Percentiles rank a stretch among this genome's conserved stretches.
These are phyloP conservation scores for Mucor saturninus DNA, from an alignment of 371 early-diverging fungal genomes.

Conservation along the genomic window DNA sequence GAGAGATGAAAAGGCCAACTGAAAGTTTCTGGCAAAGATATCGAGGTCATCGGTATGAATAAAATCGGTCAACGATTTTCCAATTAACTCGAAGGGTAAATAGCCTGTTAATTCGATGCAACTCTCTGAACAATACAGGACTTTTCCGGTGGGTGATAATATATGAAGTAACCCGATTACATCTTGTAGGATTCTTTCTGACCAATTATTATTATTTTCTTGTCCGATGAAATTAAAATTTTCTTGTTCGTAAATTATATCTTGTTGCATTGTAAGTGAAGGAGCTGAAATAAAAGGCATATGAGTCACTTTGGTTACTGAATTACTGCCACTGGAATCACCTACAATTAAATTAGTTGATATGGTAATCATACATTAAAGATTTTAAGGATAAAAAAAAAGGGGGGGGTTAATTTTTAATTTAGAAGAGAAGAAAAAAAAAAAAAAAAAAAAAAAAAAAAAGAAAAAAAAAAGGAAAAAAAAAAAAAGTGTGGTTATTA, in stretches of 20 bases:
- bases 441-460: constrained; percentile 6
- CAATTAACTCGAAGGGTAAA: constrained; percentile 52
- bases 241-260: not conserved
- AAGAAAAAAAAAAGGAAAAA: not conserved
- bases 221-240: constrained; percentile 20
- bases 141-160: constrained; percentile 45
- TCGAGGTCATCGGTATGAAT: constrained; percentile 60
- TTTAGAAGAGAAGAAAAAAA: not conserved
- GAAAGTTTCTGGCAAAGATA: constrained; percentile 43
- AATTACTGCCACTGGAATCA: not conserved
- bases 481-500: not conserved
- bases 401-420: not conserved
- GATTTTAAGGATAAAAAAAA: not conserved
- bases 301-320: constrained; percentile 12
- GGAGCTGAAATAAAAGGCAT: not conserved
- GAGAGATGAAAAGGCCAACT: constrained; percentile 31
- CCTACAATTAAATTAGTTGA: constrained; percentile 12
- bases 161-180: constrained; percentile 61
- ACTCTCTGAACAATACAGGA: constrained; percentile 60
- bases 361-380: constrained; percentile 9
- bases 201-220: constrained; percentile 32
- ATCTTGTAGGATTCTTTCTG: constrained; percentile 53
- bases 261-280: constrained; percentile 8
- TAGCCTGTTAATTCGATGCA: constrained; percentile 54
- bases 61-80: constrained; percentile 51